Base-by-base conservation (phyloP, 2,329 filamentous ascomycete genomes). In the Xylariaceae sp. region DNA sequence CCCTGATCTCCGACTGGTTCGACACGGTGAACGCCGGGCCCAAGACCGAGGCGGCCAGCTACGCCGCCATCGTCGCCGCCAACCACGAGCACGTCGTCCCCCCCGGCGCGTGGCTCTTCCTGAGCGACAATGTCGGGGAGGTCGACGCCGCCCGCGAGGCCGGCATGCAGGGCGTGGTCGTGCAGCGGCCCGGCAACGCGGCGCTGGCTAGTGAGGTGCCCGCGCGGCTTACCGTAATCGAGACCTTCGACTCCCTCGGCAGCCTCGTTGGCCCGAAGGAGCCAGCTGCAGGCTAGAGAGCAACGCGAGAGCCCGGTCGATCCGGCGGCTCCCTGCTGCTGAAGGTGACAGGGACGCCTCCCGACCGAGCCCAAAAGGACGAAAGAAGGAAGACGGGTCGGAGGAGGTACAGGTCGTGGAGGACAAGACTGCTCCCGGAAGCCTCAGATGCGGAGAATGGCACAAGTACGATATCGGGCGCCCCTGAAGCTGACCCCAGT, bases 1-100 rank as follows among this genome's bases (percentile, higher is more conserved):
- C 61, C 2, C 56, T 75, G 36, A 70, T 87, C 38, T 65, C 64
- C 28, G 79, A 70, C 46, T 86, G 77, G 68, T 90, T 86, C 53
- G 85, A 92, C 56, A 90, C 84, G 3, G 74, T 83, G 38, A 90
- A 85, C 55, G 84, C 85, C 19, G 85, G 85, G 2, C 68, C 74
- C 36, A 92, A 92, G 65, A 74, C 70, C 29, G 75, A 86, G 47
- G 55, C 60, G 24, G 57, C 55, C 15, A 89, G 83, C 55, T 92
- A 90, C 59, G 57, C 61, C 45, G 75, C 65, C 47, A 88, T 89
- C 45, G n/a, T n/a, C n/a, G 65, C 72, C 30, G 56, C 57, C 29
- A 61, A 65, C 34, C 53, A 65, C 28, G 55, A 73, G 12, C 60
- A 66, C 21, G 61, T 68, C 37, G 61, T 68, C 36, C 47, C 62